A percentile compares a stretch with the other conserved stretches of the same genome.
Evolutionary conservation across 495 filamentous ascomycete species (phyloP).

Genomic region (Xylona heveae): DNA sequence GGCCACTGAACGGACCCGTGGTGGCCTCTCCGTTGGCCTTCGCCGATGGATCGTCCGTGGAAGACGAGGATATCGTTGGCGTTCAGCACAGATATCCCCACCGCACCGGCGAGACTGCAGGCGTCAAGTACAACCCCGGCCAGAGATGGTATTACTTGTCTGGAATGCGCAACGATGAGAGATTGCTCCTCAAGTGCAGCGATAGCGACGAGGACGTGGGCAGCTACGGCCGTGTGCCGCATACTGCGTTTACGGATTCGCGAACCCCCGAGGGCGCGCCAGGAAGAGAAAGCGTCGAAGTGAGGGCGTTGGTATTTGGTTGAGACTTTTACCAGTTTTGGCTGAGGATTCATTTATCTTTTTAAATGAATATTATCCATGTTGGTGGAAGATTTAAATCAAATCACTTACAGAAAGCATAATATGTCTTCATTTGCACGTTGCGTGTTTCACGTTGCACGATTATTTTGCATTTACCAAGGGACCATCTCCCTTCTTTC

Average conservation of each 20-base stretch:
- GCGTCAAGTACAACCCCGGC: slow-evolving; percentile 31
- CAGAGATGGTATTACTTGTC: slow-evolving; percentile 65
- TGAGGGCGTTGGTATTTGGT: slow-evolving; percentile 68
- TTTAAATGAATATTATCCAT: too few species aligned
- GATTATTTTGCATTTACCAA: too few species aligned
- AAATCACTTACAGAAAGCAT: too few species aligned
- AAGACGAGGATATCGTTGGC: slow-evolving; percentile 40
- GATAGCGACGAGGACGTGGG: slow-evolving; percentile 41
- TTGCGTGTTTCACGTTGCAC: too few species aligned
- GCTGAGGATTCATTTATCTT: too few species aligned
- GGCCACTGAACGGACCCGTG: slow-evolving; percentile 54
- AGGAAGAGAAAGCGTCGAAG: slow-evolving; percentile 60
- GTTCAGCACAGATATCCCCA: slow-evolving; percentile 59
- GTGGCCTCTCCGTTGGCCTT: slow-evolving; percentile 48
- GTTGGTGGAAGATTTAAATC: too few species aligned
- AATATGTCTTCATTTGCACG: too few species aligned
- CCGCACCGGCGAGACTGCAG: slow-evolving; percentile 57
- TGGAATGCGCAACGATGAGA: slow-evolving; percentile 54
- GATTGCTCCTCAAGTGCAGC: slow-evolving; percentile 65
- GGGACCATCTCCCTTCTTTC: too few species aligned
- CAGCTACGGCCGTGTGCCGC: slow-evolving; percentile 37
- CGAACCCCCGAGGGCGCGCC: slow-evolving; percentile 6
- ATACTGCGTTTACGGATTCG: slow-evolving; percentile 46
- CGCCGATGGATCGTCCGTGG: slow-evolving; percentile 36
- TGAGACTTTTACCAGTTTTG: too few species aligned